Evolutionary conservation across 106 monocot genomes (phyloP), one percentile per base, ranked within the genome.

Genomic region (Vanilla planifolia): DNA sequence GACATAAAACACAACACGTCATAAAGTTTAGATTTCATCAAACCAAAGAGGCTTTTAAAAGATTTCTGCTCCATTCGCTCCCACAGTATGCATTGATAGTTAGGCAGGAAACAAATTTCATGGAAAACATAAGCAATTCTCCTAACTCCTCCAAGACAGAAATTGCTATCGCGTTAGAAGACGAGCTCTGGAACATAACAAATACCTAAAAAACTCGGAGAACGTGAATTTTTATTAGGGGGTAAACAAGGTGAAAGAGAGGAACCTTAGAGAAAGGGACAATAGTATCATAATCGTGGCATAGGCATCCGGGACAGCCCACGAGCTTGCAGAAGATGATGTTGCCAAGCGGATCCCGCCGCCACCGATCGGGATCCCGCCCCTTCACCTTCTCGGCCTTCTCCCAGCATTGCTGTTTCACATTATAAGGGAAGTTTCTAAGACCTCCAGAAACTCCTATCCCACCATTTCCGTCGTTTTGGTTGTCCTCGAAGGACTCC

Each of bases 391-490:
- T 84, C 59, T 83, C 90, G 6, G 95, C 95, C 81, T 90, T 90
- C 33, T 87, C 95, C 95, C 95, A 96, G 74, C 95, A 96, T 74
- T 81, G 95, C 71, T 76, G 80, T 81, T 96, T 96, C 72, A 96
- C 86, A 33, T 46, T 44, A 64, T 84, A 75, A 0, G 95, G 69
- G 70, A 96, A 96, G 83, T 79, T 90, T 53, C 95, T 53, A 3
- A 86, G 85, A 50, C 16, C 19, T 20, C 27, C 15, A 4, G 10
- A 26, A 19, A 33, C 21, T 22, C 33, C 57, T 20, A 6, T 8
- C 33, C 57, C 35, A 1, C 17, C 57, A 17, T 8, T 57, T 57
- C 57, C 21, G 5, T 35, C 35, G 9, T 7, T 16, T 20, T 20
- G 19, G 35, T 35, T 20, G 3, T 57, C 57, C 14, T 57, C 57